These are phyloP conservation scores for Lentinula novae-zelandiae DNA, from an alignment of 1,284 basidiomycete genomes.

Conservation along the genomic window DNA sequence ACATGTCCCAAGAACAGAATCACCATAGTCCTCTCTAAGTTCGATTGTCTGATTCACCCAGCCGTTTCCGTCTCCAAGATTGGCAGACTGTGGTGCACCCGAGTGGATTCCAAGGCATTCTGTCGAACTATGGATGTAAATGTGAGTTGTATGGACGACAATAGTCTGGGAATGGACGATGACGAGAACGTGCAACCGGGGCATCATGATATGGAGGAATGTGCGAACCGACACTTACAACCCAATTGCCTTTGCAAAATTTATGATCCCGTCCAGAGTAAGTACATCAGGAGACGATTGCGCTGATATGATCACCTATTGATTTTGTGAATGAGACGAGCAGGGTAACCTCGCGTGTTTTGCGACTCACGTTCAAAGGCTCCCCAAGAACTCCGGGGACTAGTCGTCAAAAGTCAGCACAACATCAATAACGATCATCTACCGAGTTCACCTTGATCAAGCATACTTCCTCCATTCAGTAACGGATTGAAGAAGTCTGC, in stretches of 20 bases:
- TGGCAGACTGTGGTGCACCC: conserved; percentile 10
- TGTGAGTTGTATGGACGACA: background rate
- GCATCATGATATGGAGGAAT: background rate
- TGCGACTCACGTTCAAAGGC: conserved; percentile 6
- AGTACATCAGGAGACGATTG: conserved; percentile 11
- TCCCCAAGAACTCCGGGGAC: conserved; percentile 4
- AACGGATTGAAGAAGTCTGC: conserved; percentile 5
- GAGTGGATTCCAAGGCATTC: conserved; percentile 14
- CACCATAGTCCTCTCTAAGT: conserved; percentile 11
- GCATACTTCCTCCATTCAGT: conserved; percentile 10
- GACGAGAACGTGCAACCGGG: no score
- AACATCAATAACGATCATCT: background rate
- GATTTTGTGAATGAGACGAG: background rate
- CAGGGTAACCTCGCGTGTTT: no score
- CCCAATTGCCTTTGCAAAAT: conserved; percentile 12
- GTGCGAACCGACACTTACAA: background rate
- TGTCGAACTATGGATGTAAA: background rate
- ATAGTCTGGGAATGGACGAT: no score
- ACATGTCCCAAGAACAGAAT: conserved; percentile 37
- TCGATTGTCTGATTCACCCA: conserved; percentile 12
- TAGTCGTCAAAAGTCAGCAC: background rate
- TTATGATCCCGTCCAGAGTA: conserved; percentile 6
- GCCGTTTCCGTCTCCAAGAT: conserved; percentile 14
- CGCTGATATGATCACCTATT: conserved; percentile 14
- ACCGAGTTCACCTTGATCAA: conserved; percentile 3